phyloP scores from a whole-genome alignment of 2,329 filamentous ascomycete genomes.

The Trichophyton mentagrophytes region DNA sequence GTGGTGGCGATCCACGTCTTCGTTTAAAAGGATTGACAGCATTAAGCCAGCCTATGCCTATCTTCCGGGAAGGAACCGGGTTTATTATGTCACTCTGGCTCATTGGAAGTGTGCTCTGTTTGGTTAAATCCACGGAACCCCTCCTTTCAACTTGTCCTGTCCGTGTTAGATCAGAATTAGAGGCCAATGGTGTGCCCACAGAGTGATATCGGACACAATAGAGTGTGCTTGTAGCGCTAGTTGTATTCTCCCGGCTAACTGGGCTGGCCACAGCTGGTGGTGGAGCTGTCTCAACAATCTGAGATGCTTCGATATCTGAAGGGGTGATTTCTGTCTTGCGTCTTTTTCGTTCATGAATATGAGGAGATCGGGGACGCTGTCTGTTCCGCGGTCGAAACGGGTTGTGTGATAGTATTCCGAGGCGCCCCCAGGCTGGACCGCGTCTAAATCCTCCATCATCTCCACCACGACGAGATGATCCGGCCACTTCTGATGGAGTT shows the following conservation, averaged over 20 bases:
- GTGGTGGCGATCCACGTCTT: conserved; percentile 45
- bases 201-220: conserved; percentile 52
- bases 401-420: conserved; percentile 4
- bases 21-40: conserved; percentile 47
- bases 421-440: conserved; percentile 22
- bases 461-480: conserved; percentile 29
- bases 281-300: conserved; percentile 24
- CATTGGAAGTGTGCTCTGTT: conserved; percentile 14
- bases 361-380: conserved; percentile 15
- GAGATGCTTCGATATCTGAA: conserved; percentile 2
- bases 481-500: conserved; percentile 45
- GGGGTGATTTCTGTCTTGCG: not conserved
- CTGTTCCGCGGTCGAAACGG: not conserved
- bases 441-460: conserved; percentile 22
- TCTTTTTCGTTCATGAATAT: conserved; percentile 3
- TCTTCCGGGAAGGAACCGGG: conserved; percentile 19
- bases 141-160: conserved; percentile 16
- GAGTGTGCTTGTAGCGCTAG: conserved; percentile 50
- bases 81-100: not conserved
- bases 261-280: conserved; percentile 42
- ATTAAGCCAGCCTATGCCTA: conserved; percentile 35
- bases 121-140: conserved; percentile 20
- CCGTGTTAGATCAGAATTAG: conserved; percentile 18
- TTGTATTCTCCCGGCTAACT: conserved; percentile 48
- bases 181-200: conserved; percentile 36